A percentile compares a stretch with the other conserved stretches of the same genome.
phyloP scores from a whole-genome alignment of 148 eudicot genomes.

The Nepenthes gracilis region DNA sequence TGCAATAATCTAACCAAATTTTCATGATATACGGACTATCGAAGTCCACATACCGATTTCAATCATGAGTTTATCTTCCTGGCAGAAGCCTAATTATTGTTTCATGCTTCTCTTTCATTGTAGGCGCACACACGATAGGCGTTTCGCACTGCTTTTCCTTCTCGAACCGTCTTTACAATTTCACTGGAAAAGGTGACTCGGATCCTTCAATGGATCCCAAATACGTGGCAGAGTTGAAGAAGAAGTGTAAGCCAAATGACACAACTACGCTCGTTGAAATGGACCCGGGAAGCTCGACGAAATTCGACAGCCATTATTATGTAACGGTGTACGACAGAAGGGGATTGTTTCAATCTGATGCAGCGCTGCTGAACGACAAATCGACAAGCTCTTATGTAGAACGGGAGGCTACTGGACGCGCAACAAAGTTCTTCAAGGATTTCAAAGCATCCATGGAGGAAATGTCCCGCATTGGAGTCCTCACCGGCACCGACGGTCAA shows the following conservation, averaged over 20 bases:
- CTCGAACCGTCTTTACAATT: conserved; percentile 1
- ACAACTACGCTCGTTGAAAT: neutral
- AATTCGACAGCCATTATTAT: neutral
- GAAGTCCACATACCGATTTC: too few relatives aligned
- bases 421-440: conserved; percentile 3
- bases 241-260: conserved; percentile 1
- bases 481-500: conserved; percentile 29
- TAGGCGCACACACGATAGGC: conserved; percentile 4
- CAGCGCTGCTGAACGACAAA: neutral
- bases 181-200: conserved; percentile 3
- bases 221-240: neutral
- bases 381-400: neutral
- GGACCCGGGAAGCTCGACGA: conserved; percentile 3
- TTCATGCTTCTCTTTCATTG: neutral
- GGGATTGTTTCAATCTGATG: conserved; percentile 2
- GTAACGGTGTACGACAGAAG: neutral
- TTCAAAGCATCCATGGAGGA: conserved; percentile 29
- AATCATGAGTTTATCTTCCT: too few relatives aligned
- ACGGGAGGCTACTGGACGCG: neutral
- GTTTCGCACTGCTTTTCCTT: neutral
- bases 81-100: neutral
- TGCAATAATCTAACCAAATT: neutral
- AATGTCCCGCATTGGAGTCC: conserved; percentile 27
- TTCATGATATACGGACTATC: neutral
- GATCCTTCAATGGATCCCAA: conserved; percentile 3